These are phyloP conservation scores for Isabelozyma gotoi DNA, from an alignment of 805 yeast genomes.

Conservation along the genomic window DNA sequence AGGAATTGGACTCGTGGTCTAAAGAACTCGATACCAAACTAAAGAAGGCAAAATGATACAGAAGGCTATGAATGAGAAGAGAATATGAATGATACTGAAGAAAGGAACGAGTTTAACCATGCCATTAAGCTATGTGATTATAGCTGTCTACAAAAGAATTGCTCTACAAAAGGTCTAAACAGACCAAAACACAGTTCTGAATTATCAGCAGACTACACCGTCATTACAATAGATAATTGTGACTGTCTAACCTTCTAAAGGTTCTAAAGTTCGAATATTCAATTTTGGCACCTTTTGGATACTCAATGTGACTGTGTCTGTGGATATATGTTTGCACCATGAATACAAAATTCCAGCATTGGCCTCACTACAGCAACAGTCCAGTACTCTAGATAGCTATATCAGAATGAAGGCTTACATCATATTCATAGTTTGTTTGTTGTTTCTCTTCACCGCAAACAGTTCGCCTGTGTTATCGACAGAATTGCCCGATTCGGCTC, in stretches of 20 bases:
- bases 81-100: background rate
- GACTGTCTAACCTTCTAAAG: too few species aligned
- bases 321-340: background rate
- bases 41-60: background rate
- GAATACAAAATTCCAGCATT: background rate
- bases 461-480: background rate
- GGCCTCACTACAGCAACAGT: background rate
- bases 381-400: background rate
- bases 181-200: too few species aligned
- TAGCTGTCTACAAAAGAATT: too few species aligned
- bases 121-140: background rate
- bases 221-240: too few species aligned
- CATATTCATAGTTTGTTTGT: background rate
- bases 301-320: too few species aligned
- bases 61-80: background rate
- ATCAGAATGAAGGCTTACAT: background rate
- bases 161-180: too few species aligned
- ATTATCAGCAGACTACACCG: too few species aligned
- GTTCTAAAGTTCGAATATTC: too few species aligned
- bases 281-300: too few species aligned
- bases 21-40: conserved; percentile 50
- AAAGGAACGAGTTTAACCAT: background rate
- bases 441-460: background rate
- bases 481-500: background rate
- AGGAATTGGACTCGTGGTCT: conserved; percentile 64